Base-by-base conservation (phyloP, 345 rosid genomes). In the Garcia nutans region DNA sequence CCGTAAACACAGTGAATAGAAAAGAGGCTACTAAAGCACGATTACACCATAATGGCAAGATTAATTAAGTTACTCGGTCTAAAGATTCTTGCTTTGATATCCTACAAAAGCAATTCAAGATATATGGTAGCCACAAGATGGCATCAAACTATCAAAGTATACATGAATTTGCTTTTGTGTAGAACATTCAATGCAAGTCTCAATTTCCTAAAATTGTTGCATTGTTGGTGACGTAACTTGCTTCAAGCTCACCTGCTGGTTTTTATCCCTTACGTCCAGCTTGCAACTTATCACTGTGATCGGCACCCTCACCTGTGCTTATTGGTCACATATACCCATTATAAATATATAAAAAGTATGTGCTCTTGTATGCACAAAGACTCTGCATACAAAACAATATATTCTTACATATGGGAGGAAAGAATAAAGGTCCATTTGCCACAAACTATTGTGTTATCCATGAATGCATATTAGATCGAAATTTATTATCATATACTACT, bases 261-360 rank as follows among this genome's bases (percentile, higher is more conserved):
- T 77, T 69, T 79, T 86, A 76, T 92, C 87, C 78, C 90, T 81
- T 68, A 82, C 58, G 88, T 93, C 99, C 77, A 88, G 81, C 81
- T 86, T 88, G 81, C 93, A 90, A 45, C 97, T 96, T 64, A 89
- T 97, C 37, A 89, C 89, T 73, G 91, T 88, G 54, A 94, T 91
- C 8, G 99, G 99, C 67, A 90, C 97, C 78, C 75, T 92, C 76
- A 92, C 97, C 98, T n/a, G n/a, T 94, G 89, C 73, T 81, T 79
- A 82, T 47, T 56, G 76, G 59, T 41, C 70, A 67, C 24, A 20
- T 8, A 50, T 8, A 41, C 22, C 54, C 65, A 65, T 79, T 61
- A 76, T 17, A 63, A 72, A 70, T 31, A 50, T 8, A 11, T 12
- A n/a, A 15, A 0, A 73, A 61, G 28, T 9, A 59, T 28, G 22